Conservation (phyloP, 164 flowering plant genomes). For the Vitis rupestris region DNA sequence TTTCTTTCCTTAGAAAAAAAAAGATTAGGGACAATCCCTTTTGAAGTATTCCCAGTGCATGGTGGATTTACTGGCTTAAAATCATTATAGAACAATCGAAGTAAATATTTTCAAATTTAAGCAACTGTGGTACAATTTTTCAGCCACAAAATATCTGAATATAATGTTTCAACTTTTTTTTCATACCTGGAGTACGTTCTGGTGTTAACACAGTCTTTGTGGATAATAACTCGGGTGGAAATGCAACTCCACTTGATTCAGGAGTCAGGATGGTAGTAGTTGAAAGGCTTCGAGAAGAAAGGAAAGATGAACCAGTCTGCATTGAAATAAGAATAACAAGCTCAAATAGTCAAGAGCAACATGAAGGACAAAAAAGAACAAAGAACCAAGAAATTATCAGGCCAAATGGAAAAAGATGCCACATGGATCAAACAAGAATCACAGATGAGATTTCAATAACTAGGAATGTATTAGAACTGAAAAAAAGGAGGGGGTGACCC, state of each 20-base stretch:
- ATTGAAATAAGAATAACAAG: constrained; percentile 1
- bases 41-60: background rate
- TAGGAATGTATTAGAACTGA: too few relatives aligned
- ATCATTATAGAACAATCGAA: background rate
- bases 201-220: constrained; percentile 36
- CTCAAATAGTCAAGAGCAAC: background rate
- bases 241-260: constrained; percentile 42
- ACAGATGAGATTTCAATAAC: too few relatives aligned
- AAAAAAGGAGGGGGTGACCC: too few relatives aligned
- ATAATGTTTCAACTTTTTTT: background rate
- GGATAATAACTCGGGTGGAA: constrained; percentile 63
- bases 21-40: too few relatives aligned
- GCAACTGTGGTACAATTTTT: background rate
- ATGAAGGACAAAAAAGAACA: too few relatives aligned
- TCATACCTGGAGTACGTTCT: constrained; percentile 62
- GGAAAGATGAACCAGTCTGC: constrained; percentile 23
- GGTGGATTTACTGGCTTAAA: background rate
- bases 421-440: too few relatives aligned
- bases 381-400: background rate
- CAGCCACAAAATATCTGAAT: background rate
- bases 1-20: too few relatives aligned
- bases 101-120: background rate
- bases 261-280: constrained; percentile 49
- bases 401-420: too few relatives aligned
- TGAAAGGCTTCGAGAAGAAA: constrained; percentile 35